Evolutionary conservation across 331 rosid species (phyloP).

Genomic region (Telfairia occidentalis): DNA sequence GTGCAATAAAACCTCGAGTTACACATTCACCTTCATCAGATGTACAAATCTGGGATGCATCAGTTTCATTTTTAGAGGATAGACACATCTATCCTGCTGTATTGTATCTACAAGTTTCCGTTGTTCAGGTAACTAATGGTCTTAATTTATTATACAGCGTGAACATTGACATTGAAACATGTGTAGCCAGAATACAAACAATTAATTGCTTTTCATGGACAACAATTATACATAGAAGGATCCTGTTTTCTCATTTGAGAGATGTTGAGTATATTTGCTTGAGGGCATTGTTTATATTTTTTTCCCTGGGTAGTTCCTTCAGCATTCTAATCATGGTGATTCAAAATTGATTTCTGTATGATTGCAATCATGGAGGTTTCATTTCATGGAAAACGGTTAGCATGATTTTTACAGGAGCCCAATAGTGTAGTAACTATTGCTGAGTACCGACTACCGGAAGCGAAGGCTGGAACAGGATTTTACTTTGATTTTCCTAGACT

Average conservation of each 20-base stretch:
- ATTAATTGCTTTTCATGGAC: not conserved
- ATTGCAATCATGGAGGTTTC: not conserved
- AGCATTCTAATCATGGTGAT: not conserved
- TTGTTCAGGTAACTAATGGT: conserved; percentile 54
- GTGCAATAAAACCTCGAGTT: conserved; percentile 81
- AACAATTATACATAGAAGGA: not conserved
- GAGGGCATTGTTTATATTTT: not conserved
- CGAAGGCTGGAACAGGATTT: conserved; percentile 71
- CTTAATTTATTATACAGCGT: conserved; percentile 8
- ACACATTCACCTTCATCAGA: conserved; percentile 74
- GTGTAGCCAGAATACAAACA: not conserved
- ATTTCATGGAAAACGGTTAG: not conserved
- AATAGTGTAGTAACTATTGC: conserved; percentile 49
- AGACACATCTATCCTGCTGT: conserved; percentile 81
- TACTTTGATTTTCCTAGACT: conserved; percentile 74
- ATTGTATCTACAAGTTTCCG: conserved; percentile 65
- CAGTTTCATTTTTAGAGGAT: conserved; percentile 48
- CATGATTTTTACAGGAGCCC: conserved; percentile 41
- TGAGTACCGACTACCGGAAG: conserved; percentile 87
- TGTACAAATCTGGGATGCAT: conserved; percentile 24
- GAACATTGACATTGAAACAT: not conserved
- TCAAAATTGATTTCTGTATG: not conserved
- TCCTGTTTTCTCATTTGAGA: not conserved
- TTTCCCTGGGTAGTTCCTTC: not conserved
- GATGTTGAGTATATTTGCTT: not conserved